Evolutionary conservation across 2,329 filamentous ascomycete genomes (phyloP), one percentile per base, ranked within the genome.

Genomic region (Alternaria brassicicola): DNA sequence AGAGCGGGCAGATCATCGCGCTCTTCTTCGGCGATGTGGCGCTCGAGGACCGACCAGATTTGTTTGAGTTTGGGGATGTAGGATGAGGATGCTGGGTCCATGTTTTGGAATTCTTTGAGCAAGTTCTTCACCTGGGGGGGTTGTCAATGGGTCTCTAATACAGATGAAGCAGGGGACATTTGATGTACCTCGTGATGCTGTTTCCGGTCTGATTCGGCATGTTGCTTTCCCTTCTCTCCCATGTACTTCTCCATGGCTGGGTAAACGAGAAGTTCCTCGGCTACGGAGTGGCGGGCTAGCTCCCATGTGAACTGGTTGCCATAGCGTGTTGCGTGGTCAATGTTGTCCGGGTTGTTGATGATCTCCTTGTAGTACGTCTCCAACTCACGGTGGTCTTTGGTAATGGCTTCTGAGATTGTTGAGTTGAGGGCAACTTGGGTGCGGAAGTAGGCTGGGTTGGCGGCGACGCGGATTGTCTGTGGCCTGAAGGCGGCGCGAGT

Each of bases 271-370:
- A 85, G 67, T 62, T 85, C 83, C 58, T 85, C 82, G 8, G 79
- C 81, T 49, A 84, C 76, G 0, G 81, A 78, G 66, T 85, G 82
- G 9, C 83, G 80, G 25, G 82, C 80, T 0, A 85, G 74, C 57
- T 84, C 81, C 83, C 83, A 84, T 13, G 78, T 80, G 59, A 85
- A 82, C 57, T 83, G 78, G 53, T 85, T 85, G 55, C 82, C 79
- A 57, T 76, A 84, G 12, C 79, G 76, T 6, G 72, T 74, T 52
- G 80, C 76, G 25, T 80, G 75, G 30, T 83, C 81, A 30, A 67
- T 64, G 49, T 83, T 78, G 15, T 55, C 36, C 1, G 59, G 57
- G n/a, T 64, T 52, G 38, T 77, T 74, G 56, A 80, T 61, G 33
- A 84, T 75, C 15, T 78, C 76, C 17, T 80, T 70, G 66, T 83